Conservation (phyloP, 208 protist species). For the Wallacemonas rigidus region DNA sequence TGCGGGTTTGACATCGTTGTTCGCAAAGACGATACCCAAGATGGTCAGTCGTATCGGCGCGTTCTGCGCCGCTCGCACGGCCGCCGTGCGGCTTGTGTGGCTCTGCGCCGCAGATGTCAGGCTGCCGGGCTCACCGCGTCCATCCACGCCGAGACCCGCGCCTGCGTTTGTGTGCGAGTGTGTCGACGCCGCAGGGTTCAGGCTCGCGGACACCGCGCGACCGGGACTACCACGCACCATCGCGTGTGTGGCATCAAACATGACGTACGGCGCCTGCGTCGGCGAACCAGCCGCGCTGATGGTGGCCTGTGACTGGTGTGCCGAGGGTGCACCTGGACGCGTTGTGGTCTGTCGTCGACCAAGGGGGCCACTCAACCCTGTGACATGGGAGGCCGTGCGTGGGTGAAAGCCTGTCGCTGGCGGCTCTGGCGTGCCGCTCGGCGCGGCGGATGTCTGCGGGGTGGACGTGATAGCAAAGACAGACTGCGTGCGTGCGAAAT, state of each 20-base stretch:
- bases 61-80: not conserved
- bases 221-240: slow-evolving; percentile 11
- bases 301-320: too few species aligned
- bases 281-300: not conserved
- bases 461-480: slow-evolving; percentile 13
- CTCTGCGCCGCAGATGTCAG: not conserved
- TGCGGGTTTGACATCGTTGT: slow-evolving; percentile 11
- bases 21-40: slow-evolving; percentile 26
- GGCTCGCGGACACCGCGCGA: not conserved
- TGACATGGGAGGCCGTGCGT: not conserved
- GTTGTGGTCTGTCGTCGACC: not conserved
- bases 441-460: not conserved
- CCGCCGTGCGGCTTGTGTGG: not conserved
- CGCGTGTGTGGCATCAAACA: slow-evolving; percentile 15
- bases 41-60: slow-evolving; percentile 24
- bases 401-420: slow-evolving; percentile 11
- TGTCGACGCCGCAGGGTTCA: not conserved
- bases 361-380: not conserved
- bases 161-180: slow-evolving; percentile 4
- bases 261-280: slow-evolving; percentile 2
- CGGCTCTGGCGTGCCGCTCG: not conserved
- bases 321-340: not conserved
- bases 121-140: not conserved
- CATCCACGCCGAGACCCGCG: not conserved
- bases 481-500: slow-evolving; percentile 17